Evolutionary conservation across 345 rosid genomes (phyloP).

Genomic region (Isatis tinctoria): DNA sequence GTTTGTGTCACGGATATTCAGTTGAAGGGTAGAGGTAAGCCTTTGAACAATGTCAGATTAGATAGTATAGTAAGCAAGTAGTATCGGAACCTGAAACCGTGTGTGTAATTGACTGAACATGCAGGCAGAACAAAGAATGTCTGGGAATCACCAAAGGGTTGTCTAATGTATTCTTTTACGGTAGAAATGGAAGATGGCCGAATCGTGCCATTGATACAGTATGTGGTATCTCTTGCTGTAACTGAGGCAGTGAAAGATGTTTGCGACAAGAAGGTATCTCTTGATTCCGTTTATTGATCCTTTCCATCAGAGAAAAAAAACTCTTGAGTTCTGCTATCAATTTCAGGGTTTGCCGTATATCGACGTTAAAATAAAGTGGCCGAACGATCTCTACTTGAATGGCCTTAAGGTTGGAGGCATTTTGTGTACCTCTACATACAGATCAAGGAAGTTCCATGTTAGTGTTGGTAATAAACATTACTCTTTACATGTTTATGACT

Average conservation of each 20-base stretch:
- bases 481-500: too few species aligned
- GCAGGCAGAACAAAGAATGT: slow-evolving; percentile 78
- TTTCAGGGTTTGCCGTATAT: slow-evolving; percentile 74
- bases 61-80: not conserved
- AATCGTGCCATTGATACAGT: too few species aligned
- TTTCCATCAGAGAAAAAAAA: not conserved
- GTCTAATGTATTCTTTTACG: too few species aligned
- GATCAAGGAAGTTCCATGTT: slow-evolving; percentile 75
- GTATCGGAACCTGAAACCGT: not conserved
- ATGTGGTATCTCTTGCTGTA: too few species aligned
- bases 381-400: slow-evolving; percentile 87
- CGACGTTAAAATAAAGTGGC: slow-evolving; percentile 87
- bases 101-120: not conserved
- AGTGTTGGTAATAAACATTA: slow-evolving; percentile 77
- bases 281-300: not conserved
- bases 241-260: slow-evolving; percentile 80
- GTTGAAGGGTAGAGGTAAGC: slow-evolving; percentile 73
- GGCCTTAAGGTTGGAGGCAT: slow-evolving; percentile 95
- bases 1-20: slow-evolving; percentile 80
- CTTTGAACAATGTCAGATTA: not conserved
- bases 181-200: too few species aligned
- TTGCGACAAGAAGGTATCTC: slow-evolving; percentile 53
- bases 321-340: not conserved
- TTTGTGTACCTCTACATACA: slow-evolving; percentile 81
- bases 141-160: too few species aligned